Evolutionary conservation across 78 protist species (phyloP).

Genomic region (Chrysochromulina tobinii): DNA sequence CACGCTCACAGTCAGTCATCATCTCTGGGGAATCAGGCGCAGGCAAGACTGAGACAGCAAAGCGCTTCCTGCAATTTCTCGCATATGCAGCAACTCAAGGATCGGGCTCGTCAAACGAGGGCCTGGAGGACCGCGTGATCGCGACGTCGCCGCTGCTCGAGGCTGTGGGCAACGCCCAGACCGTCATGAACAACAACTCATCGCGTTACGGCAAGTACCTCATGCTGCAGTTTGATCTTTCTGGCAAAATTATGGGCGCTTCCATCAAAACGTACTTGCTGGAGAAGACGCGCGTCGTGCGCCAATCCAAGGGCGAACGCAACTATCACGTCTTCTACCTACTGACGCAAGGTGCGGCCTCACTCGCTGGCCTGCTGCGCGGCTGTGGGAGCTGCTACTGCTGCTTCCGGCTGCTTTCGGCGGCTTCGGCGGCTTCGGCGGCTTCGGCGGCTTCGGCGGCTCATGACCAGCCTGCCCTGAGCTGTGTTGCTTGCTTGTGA

Average conservation of each 20-base stretch:
- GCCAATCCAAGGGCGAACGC: constrained; percentile 51
- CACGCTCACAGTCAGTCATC: constrained; percentile 40
- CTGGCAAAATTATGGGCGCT: constrained; percentile 39
- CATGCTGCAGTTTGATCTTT: neutral
- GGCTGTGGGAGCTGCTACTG: neutral
- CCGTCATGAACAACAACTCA: constrained; percentile 43
- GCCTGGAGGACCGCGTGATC: constrained; percentile 8
- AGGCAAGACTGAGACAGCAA: constrained; percentile 42
- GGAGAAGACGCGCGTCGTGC: constrained; percentile 62
- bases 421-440: too few species aligned
- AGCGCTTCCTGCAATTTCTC: constrained; percentile 15
- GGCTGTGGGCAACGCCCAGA: constrained; percentile 37
- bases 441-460: too few species aligned
- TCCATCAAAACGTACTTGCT: constrained; percentile 54
- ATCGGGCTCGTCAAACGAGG: neutral
- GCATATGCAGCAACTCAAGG: neutral
- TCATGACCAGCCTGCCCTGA: too few species aligned
- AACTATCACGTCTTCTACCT: constrained; percentile 68
- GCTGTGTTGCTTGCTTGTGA: too few species aligned
- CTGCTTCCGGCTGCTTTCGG: too few species aligned
- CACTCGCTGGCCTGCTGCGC: neutral
- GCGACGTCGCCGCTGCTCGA: constrained; percentile 24
- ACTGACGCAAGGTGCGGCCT: neutral
- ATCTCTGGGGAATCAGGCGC: constrained; percentile 79
- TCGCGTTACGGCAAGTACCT: constrained; percentile 46